These are phyloP conservation scores for Takashimella koratensis DNA, from an alignment of 1,284 basidiomycete genomes.

Conservation along the genomic window DNA sequence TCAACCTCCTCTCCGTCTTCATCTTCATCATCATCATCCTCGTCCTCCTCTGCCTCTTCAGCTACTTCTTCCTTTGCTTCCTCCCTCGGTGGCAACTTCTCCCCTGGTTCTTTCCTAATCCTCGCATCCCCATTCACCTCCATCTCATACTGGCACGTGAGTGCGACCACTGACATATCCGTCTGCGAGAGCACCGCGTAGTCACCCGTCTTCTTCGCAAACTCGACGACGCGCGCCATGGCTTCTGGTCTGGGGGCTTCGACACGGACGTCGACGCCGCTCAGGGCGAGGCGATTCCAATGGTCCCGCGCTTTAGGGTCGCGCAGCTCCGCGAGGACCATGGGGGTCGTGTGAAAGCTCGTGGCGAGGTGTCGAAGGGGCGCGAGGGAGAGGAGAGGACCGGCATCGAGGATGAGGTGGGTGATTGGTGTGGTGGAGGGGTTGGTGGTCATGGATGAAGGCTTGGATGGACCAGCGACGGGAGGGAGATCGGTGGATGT, in stretches of 20 bases:
- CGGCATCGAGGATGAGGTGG: slow-evolving; percentile 84
- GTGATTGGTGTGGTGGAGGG: slow-evolving; percentile 52
- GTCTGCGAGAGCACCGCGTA: slow-evolving; percentile 87
- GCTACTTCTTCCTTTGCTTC: slow-evolving; percentile 40
- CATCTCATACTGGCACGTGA: slow-evolving; percentile 75
- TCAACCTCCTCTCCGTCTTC: slow-evolving; percentile 38
- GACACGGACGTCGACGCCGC: slow-evolving; percentile 71
- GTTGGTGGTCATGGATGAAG: not conserved
- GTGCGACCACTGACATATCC: slow-evolving; percentile 86
- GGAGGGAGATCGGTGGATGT: not conserved
- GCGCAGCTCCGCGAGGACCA: slow-evolving; percentile 82
- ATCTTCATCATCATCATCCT: slow-evolving; percentile 43
- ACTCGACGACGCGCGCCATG: slow-evolving; percentile 76
- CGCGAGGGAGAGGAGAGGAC: slow-evolving; percentile 78
- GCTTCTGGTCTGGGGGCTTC: slow-evolving; percentile 68
- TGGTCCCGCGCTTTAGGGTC: slow-evolving; percentile 81
- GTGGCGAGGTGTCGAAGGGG: slow-evolving; percentile 79
- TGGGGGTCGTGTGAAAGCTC: slow-evolving; percentile 78
- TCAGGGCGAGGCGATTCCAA: slow-evolving; percentile 61
- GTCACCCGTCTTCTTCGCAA: slow-evolving; percentile 95
- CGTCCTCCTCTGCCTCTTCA: slow-evolving; percentile 32
- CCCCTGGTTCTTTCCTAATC: slow-evolving; percentile 54
- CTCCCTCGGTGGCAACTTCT: slow-evolving; percentile 17
- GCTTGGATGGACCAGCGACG: not conserved
- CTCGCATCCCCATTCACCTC: slow-evolving; percentile 54